Evolutionary conservation across 352 stramenopile genomes (phyloP).

Genomic region (Globisporangium parvum): DNA sequence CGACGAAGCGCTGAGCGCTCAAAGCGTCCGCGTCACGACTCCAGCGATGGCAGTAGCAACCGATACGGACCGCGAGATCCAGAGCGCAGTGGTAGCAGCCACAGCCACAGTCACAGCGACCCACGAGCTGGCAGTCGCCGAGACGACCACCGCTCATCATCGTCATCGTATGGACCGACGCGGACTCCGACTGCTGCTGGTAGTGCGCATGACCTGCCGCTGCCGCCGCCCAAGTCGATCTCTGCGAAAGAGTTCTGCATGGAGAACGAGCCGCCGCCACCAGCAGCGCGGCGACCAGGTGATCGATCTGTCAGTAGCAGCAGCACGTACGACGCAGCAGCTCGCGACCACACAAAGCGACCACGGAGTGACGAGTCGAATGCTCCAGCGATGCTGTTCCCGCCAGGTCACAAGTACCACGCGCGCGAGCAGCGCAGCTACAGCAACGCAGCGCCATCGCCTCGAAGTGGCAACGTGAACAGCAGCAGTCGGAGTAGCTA

Average conservation of each 20-base stretch:
- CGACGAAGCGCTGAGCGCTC: not conserved
- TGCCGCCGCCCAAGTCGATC: slow-evolving; percentile 26
- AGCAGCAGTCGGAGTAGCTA: not conserved
- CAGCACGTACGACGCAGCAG: not conserved
- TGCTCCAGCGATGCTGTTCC: not conserved
- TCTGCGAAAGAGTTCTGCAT: slow-evolving; percentile 53
- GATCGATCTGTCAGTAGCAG: not conserved
- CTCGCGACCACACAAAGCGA: slow-evolving; percentile 6
- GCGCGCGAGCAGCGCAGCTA: not conserved
- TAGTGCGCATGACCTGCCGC: slow-evolving; percentile 1
- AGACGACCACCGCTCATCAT: not conserved
- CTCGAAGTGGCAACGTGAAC: slow-evolving; percentile 1
- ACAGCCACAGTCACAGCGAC: not conserved
- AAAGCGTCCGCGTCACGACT: not conserved
- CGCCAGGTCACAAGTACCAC: slow-evolving; percentile 5
- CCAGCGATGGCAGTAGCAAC: not conserved
- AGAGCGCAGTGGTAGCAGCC: not conserved
- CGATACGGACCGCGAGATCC: not conserved
- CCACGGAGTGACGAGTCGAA: slow-evolving; percentile 4
- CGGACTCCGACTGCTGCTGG: not conserved
- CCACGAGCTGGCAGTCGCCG: not conserved
- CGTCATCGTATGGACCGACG: too few species aligned
- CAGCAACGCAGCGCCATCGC: not conserved
- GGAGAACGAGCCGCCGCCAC: slow-evolving; percentile 29
- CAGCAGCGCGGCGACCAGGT: not conserved